Conservation (phyloP, 2,329 filamentous ascomycete genomes). For the Sporothrix euskadiensis region DNA sequence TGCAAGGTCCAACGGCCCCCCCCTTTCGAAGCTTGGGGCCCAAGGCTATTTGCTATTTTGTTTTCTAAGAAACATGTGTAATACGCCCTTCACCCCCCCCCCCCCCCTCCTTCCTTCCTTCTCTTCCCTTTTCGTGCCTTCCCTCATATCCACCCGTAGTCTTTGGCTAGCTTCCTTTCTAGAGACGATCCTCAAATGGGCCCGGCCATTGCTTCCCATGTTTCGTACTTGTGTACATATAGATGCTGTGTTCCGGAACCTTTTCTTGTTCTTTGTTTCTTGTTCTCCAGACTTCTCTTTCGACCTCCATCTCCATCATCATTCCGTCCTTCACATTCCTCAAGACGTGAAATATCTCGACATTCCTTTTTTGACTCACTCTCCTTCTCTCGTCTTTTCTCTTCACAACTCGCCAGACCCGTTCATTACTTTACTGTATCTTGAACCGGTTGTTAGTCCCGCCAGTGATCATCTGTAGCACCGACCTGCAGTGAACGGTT, state of each 20-base stretch:
- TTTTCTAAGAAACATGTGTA: conserved; percentile 26
- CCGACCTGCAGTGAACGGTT: background rate
- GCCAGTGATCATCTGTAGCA: background rate
- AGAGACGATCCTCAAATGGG: conserved; percentile 17
- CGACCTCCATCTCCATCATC: background rate
- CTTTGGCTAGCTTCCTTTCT: conserved; percentile 3
- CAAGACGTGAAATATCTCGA: background rate
- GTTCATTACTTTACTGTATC: background rate
- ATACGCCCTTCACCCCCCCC: conserved; percentile 17
- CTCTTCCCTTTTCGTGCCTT: background rate
- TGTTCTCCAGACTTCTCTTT: conserved; percentile 10
- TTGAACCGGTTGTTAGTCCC: background rate
- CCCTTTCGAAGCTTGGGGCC: background rate
- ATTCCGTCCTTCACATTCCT: background rate
- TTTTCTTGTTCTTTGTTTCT: conserved; percentile 15
- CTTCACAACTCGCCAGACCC: background rate
- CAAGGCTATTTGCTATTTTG: conserved; percentile 20
- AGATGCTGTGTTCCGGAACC: conserved; percentile 21
- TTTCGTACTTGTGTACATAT: conserved; percentile 20
- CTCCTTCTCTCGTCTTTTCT: background rate
- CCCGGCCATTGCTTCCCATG: conserved; percentile 10
- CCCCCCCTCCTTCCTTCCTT: background rate
- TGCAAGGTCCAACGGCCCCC: background rate
- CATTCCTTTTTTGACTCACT: background rate
- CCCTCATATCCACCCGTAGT: conserved; percentile 14